A percentile compares a stretch with the other conserved stretches of the same genome.
These are phyloP conservation scores for Aschersonia sp. DNA, from an alignment of 2,329 filamentous ascomycete species.

Conservation along the genomic window DNA sequence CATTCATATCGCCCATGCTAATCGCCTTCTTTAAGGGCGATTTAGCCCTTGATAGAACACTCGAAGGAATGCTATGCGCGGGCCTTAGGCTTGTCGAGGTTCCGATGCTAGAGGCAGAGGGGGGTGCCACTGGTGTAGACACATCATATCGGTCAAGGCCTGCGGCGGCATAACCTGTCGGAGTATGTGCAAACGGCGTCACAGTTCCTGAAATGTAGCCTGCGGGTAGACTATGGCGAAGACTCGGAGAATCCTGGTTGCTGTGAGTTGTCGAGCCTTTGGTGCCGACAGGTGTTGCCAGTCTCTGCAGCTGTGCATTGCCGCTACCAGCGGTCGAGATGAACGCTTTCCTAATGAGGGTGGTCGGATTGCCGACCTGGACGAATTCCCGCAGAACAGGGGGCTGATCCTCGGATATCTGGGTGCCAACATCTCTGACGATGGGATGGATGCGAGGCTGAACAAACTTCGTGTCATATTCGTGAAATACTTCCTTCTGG, in stretches of 20 bases:
- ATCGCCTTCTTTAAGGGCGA: constrained; percentile 71
- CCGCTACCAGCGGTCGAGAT: constrained; percentile 41
- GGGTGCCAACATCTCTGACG: constrained; percentile 65
- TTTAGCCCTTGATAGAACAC: constrained; percentile 64
- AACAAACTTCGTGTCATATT: constrained; percentile 94
- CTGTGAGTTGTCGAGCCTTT: too few relatives aligned
- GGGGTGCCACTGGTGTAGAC: constrained; percentile 9
- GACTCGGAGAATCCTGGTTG: neutral
- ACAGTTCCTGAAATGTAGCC: constrained; percentile 9
- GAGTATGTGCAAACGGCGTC: constrained; percentile 3
- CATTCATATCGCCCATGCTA: constrained; percentile 44
- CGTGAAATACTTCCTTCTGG: constrained; percentile 81
- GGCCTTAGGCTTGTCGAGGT: constrained; percentile 11
- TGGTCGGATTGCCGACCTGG: constrained; percentile 37
- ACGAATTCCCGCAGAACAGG: constrained; percentile 28
- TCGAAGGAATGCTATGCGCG: constrained; percentile 57
- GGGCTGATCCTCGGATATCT: constrained; percentile 43
- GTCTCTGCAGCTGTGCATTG: constrained; percentile 22
- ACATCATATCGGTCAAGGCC: neutral
- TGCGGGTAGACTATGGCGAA: constrained; percentile 19
- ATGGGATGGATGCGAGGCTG: constrained; percentile 75
- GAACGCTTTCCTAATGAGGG: constrained; percentile 60
- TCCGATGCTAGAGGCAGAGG: constrained; percentile 7
- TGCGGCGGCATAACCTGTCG: neutral
- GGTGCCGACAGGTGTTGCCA: constrained; percentile 13